Percentiles rank a stretch among this genome's conserved stretches.
phyloP scores from a whole-genome alignment of 352 stramenopile genomes.

The Phytophthora podocarpi region DNA sequence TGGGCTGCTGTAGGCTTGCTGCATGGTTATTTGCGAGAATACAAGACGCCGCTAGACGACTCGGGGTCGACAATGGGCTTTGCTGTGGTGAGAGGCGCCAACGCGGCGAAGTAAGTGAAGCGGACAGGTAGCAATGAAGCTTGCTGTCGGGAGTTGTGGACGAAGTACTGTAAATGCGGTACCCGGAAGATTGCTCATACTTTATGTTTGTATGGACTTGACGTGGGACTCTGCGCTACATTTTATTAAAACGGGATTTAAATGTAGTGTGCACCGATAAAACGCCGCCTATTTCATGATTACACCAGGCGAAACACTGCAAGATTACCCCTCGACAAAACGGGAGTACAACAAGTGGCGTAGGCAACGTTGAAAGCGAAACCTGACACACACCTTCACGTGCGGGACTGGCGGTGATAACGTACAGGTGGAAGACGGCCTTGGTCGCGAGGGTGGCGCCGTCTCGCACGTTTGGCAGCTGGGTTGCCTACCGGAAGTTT shows the following conservation, averaged over 20 bases:
- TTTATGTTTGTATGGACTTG: constrained; percentile 11
- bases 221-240: not conserved
- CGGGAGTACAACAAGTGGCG: not conserved
- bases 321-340: constrained; percentile 13
- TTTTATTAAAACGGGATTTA: not conserved
- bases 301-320: not conserved
- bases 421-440: not conserved
- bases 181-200: not conserved
- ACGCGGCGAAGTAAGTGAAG: not conserved
- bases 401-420: constrained; percentile 4
- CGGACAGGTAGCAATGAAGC: not conserved
- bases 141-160: not conserved
- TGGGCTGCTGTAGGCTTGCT: no score
- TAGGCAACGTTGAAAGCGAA: not conserved
- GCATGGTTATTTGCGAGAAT: not conserved
- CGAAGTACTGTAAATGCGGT: constrained; percentile 12
- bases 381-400: no score
- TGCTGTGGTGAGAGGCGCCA: not conserved
- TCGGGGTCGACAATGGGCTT: not conserved
- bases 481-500: no score
- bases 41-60: not conserved
- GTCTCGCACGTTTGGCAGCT: not conserved
- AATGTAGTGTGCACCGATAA: not conserved
- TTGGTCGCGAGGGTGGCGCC: not conserved
- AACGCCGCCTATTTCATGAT: constrained; percentile 1